Evolutionary conservation across 345 rosid genomes (phyloP).

Genomic region (Camelina sativa): DNA sequence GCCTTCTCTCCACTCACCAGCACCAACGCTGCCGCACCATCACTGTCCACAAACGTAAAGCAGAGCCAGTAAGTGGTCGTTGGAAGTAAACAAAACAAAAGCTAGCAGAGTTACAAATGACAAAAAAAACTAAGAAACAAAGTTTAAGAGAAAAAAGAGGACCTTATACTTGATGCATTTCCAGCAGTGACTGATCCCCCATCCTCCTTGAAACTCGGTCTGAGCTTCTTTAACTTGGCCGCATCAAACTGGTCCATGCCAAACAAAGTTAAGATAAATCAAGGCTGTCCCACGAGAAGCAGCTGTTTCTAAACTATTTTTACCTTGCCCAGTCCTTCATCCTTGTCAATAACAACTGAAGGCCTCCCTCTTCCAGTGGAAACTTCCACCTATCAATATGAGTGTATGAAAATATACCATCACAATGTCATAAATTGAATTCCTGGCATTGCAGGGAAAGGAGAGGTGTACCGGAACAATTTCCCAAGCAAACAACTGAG

Average conservation of each 20-base stretch:
- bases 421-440: slow-evolving; percentile 14
- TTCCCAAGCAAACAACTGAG: slow-evolving; percentile 82
- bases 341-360: slow-evolving; percentile 62
- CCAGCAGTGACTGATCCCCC: slow-evolving; percentile 97
- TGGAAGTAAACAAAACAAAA: slow-evolving; percentile 12
- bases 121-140: background rate
- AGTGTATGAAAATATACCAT: slow-evolving; percentile 28
- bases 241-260: slow-evolving; percentile 69
- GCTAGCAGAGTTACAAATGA: slow-evolving; percentile 14
- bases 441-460: slow-evolving; percentile 16
- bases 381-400: slow-evolving; percentile 71
- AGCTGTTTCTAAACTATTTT: slow-evolving; percentile 5
- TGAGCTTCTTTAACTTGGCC: slow-evolving; percentile 77
- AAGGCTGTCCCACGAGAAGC: slow-evolving; percentile 5
- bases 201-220: slow-evolving; percentile 82
- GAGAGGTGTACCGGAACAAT: slow-evolving; percentile 64
- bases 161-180: slow-evolving; percentile 98
- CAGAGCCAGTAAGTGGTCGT: slow-evolving; percentile 4
- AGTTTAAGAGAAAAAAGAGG: slow-evolving; percentile 19
- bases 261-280: slow-evolving; percentile 13
- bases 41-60: slow-evolving; percentile 56
- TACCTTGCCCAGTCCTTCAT: slow-evolving; percentile 91
- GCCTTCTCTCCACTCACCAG: slow-evolving; percentile 91
- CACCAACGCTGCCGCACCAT: slow-evolving; percentile 97
- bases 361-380: slow-evolving; percentile 84